Percentiles rank a stretch among this genome's conserved stretches.
Evolutionary conservation across 805 yeast genomes (phyloP).

Genomic region (Wickerhamomyces alni): DNA sequence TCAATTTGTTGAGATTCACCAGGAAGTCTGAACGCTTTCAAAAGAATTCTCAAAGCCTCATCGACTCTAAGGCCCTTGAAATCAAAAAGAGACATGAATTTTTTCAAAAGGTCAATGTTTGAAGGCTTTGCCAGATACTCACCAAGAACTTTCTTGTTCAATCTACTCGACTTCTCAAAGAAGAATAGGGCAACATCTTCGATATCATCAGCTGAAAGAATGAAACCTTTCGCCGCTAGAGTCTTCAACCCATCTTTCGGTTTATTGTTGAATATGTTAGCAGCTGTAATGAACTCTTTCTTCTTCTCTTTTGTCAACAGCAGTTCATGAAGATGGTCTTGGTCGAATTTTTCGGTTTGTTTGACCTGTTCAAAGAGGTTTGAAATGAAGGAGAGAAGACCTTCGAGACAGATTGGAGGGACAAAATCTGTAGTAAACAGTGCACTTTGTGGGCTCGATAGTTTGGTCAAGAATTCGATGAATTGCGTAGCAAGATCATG

Average conservation of each 20-base stretch:
- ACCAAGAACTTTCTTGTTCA: slow-evolving; percentile 86
- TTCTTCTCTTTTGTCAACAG: slow-evolving; percentile 41
- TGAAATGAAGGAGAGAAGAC: slow-evolving; percentile 64
- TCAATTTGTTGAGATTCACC: slow-evolving; percentile 98
- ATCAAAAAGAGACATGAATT: slow-evolving; percentile 67
- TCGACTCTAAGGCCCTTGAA: slow-evolving; percentile 75
- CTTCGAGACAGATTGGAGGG: slow-evolving; percentile 92
- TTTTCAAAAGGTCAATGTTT: slow-evolving; percentile 50
- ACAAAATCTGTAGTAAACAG: slow-evolving; percentile 72
- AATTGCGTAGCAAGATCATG: slow-evolving; percentile 67
- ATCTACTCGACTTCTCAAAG: slow-evolving; percentile 68
- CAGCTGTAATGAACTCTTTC: slow-evolving; percentile 69
- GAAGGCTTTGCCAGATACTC: slow-evolving; percentile 76
- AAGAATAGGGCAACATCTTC: slow-evolving; percentile 70
- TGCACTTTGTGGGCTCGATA: slow-evolving; percentile 86
- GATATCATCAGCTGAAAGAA: slow-evolving; percentile 42
- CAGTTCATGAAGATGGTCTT: slow-evolving; percentile 9
- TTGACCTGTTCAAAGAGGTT: slow-evolving; percentile 46
- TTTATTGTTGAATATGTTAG: slow-evolving; percentile 68
- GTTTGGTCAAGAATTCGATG: slow-evolving; percentile 63
- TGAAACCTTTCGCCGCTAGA: slow-evolving; percentile 60
- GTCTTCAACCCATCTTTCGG: slow-evolving; percentile 71
- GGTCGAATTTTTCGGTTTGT: slow-evolving; percentile 15
- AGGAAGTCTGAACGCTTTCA: slow-evolving; percentile 84
- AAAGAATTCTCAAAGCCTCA: slow-evolving; percentile 79